phyloP scores from a whole-genome alignment of 805 yeast genomes.

The Metschnikowia chrysomelidarum region DNA sequence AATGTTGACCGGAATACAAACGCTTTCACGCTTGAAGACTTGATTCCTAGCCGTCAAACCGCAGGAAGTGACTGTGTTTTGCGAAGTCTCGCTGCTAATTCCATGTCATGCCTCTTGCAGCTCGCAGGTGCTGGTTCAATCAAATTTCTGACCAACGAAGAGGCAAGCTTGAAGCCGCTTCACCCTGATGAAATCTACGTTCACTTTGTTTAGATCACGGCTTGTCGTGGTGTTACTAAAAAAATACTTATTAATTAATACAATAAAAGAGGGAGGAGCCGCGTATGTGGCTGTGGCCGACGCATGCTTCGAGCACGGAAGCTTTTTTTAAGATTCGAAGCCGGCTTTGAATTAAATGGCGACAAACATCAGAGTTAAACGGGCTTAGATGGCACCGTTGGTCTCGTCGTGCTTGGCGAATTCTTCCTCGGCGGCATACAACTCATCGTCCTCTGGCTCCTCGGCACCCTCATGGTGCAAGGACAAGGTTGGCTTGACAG shows the following conservation, averaged over 20 bases:
- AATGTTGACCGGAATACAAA: not conserved
- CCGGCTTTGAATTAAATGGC: conserved; percentile 6
- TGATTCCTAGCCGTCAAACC: conserved; percentile 12
- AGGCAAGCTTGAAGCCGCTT: not conserved
- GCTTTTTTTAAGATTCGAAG: conserved; percentile 5
- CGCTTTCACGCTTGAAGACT: conserved; percentile 7
- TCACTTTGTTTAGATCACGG: conserved; percentile 3
- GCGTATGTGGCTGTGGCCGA: conserved; percentile 3
- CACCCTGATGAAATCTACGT: conserved; percentile 10
- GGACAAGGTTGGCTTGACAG: conserved; percentile 88
- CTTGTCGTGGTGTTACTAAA: conserved; percentile 3
- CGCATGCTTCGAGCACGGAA: conserved; percentile 2
- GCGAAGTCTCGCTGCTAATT: conserved; percentile 16
- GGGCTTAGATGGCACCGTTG: conserved; percentile 26
- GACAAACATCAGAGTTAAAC: not conserved
- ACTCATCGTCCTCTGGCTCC: conserved; percentile 41
- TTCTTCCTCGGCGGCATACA: conserved; percentile 54
- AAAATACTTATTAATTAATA: conserved; percentile 8
- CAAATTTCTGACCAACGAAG: not conserved
- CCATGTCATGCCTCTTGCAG: conserved; percentile 16
- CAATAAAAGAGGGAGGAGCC: conserved; percentile 7
- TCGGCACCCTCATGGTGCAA: conserved; percentile 61
- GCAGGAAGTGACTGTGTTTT: conserved; percentile 5
- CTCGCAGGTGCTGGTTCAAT: conserved; percentile 11
- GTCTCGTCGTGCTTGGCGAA: conserved; percentile 39